Evolutionary conservation across 352 stramenopile species (phyloP).

Genomic region (Phytophthora nicotianae): DNA sequence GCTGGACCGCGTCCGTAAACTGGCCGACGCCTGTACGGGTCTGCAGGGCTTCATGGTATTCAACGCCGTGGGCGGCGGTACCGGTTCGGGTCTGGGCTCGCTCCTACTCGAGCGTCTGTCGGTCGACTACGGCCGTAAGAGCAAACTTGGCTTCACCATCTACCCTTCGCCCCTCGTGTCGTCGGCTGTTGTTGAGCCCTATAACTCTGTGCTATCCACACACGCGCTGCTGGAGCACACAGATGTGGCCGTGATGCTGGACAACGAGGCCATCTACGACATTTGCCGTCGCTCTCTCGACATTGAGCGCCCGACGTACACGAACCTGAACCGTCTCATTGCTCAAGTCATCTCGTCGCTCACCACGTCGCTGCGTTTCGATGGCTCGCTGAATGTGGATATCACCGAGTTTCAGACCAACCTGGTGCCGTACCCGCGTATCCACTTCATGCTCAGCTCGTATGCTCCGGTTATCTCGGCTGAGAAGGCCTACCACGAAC

Average conservation of each 20-base stretch:
- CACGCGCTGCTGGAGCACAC: constrained; percentile 97
- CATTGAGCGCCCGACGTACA: constrained; percentile 96
- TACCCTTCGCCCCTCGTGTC: constrained; percentile 92
- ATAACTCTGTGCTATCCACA: constrained; percentile 97
- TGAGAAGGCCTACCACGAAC: constrained; percentile 79
- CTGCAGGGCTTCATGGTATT: neutral
- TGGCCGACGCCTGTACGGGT: neutral
- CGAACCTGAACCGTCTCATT: constrained; percentile 97
- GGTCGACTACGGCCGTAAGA: neutral
- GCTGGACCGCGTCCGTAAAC: constrained; percentile 51
- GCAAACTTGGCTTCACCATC: neutral
- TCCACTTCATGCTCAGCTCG: constrained; percentile 98
- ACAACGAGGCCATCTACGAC: constrained; percentile 95
- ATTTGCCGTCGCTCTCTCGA: constrained; percentile 66
- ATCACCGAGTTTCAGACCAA: constrained; percentile 98
- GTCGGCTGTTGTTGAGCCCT: constrained; percentile 97
- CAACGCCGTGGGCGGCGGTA: neutral
- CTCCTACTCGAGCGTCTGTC: neutral
- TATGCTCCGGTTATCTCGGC: constrained; percentile 97
- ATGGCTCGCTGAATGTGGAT: constrained; percentile 97
- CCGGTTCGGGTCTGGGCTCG: neutral
- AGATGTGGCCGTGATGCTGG: constrained; percentile 96
- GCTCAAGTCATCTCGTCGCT: constrained; percentile 96
- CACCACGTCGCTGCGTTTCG: constrained; percentile 96
- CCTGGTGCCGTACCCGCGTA: constrained; percentile 97